phyloP scores from a whole-genome alignment of 768 basidiomycete species.

The Xerocomellus chrysenteron region DNA sequence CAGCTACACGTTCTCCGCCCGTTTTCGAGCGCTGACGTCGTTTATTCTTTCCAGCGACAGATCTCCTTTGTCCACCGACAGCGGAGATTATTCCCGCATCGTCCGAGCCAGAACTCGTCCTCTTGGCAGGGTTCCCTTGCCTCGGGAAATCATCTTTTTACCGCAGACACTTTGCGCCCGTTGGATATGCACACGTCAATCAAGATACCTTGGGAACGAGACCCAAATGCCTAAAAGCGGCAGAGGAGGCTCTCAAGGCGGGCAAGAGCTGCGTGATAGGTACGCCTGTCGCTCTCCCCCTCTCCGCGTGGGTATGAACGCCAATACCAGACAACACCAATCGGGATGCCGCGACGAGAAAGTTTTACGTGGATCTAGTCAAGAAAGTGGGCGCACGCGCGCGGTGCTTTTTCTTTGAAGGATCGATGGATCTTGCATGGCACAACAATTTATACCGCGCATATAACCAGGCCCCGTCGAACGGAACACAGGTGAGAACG shows the following conservation, averaged over 20 bases:
- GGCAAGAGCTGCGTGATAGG: constrained; percentile 78
- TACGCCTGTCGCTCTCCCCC: constrained; percentile 30
- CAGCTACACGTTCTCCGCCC: not conserved
- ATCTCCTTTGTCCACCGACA: constrained; percentile 25
- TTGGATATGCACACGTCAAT: constrained; percentile 80
- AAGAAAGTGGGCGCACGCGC: constrained; percentile 50
- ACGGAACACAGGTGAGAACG: constrained; percentile 9
- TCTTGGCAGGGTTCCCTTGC: constrained; percentile 63
- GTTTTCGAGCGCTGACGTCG: not conserved
- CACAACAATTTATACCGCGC: constrained; percentile 93
- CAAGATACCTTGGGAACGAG: constrained; percentile 81
- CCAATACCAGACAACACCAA: constrained; percentile 82
- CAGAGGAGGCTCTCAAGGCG: constrained; percentile 50
- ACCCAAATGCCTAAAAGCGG: constrained; percentile 68
- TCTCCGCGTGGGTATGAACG: not conserved
- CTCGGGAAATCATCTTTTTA: constrained; percentile 86
- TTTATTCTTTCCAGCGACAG: constrained; percentile 36
- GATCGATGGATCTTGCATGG: constrained; percentile 79
- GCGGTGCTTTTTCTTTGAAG: constrained; percentile 75
- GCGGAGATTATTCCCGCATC: constrained; percentile 14
- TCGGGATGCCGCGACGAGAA: constrained; percentile 65
- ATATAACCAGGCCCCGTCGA: constrained; percentile 52
- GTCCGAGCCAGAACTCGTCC: constrained; percentile 44
- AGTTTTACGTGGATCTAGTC: constrained; percentile 68
- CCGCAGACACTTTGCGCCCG: constrained; percentile 59